Evolutionary conservation across 2,329 filamentous ascomycete species (phyloP).

Genomic region (Penicillium sp.): DNA sequence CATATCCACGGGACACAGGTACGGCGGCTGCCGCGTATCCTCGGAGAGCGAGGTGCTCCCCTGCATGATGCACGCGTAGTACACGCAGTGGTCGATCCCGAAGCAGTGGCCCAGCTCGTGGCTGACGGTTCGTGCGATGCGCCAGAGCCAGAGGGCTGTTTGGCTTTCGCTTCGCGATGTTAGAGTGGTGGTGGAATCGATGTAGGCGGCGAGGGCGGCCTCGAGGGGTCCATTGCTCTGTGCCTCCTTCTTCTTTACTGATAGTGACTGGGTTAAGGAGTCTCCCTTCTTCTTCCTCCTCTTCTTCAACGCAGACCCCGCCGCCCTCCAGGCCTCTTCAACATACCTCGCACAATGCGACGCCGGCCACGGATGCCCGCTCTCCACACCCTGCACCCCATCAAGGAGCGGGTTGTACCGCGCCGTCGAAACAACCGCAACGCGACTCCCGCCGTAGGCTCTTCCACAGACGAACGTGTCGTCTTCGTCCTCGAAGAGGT

Average conservation of each 20-base stretch:
- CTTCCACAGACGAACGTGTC: slow-evolving; percentile 71
- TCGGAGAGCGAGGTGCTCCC: slow-evolving; percentile 15
- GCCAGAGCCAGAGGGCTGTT: slow-evolving; percentile 60
- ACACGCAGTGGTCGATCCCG: slow-evolving; percentile 66
- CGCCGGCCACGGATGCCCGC: slow-evolving; percentile 66
- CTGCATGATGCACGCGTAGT: slow-evolving; percentile 19
- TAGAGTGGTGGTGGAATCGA: slow-evolving; percentile 1
- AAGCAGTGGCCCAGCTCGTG: slow-evolving; percentile 74
- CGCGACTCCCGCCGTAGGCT: slow-evolving; percentile 67
- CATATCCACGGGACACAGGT: slow-evolving; percentile 17
- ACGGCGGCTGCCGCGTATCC: slow-evolving; percentile 18
- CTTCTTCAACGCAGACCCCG: slow-evolving; percentile 5
- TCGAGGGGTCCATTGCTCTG: not conserved
- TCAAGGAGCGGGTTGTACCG: slow-evolving; percentile 63
- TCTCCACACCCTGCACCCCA: slow-evolving; percentile 48
- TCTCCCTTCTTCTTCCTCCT: not conserved
- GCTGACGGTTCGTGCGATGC: slow-evolving; percentile 61
- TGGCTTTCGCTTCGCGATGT: not conserved
- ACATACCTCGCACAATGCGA: slow-evolving; percentile 59
- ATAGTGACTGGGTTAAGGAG: not conserved
- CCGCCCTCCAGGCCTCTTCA: slow-evolving; percentile 1
- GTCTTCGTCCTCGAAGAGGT: slow-evolving; percentile 68
- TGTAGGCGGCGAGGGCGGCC: not conserved
- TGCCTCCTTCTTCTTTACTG: not conserved
- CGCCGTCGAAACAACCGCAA: slow-evolving; percentile 66